Percentiles rank a stretch among this genome's conserved stretches.
Evolutionary conservation across 2,329 filamentous ascomycete genomes (phyloP).

Genomic region (Beauveria bassiana): DNA sequence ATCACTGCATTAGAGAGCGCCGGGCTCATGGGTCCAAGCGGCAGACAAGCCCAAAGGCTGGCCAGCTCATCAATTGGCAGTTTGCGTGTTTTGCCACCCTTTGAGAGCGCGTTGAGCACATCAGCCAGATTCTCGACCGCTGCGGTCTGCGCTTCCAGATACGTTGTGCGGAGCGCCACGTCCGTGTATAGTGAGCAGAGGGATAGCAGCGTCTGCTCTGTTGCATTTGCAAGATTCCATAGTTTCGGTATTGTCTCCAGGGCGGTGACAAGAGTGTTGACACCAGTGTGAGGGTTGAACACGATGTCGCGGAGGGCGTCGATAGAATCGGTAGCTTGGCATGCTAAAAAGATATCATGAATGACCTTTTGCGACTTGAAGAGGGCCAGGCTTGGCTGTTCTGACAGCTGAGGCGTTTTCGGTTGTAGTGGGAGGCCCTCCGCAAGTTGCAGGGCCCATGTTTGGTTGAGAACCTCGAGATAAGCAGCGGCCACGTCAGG

Average conservation of each 20-base stretch:
- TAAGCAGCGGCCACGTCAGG: constrained; percentile 39
- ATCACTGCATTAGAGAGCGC: constrained; percentile 42
- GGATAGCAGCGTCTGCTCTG: constrained; percentile 20
- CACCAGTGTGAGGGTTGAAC: constrained; percentile 21
- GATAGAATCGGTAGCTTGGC: constrained; percentile 17
- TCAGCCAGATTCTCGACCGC: constrained; percentile 40
- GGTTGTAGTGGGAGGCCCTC: constrained; percentile 15
- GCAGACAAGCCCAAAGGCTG: constrained; percentile 33
- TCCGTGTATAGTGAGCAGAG: constrained; percentile 38
- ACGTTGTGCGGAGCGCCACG: constrained; percentile 29
- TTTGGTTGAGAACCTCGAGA: constrained; percentile 37
- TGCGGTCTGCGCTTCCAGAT: constrained; percentile 38
- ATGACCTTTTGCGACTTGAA: constrained; percentile 31
- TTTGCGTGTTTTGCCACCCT: constrained; percentile 16
- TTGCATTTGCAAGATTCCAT: constrained; percentile 19
- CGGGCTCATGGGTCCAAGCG: constrained; percentile 35
- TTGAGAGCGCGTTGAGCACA: constrained; percentile 34
- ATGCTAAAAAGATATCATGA: constrained; percentile 28
- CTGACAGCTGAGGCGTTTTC: constrained; percentile 16
- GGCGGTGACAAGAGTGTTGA: constrained; percentile 29
- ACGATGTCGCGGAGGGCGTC: constrained; percentile 21
- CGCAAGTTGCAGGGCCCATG: constrained; percentile 24
- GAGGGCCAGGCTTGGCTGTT: constrained; percentile 27
- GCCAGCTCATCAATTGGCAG: constrained; percentile 29
- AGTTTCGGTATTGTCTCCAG: constrained; percentile 30